Base-by-base conservation (phyloP, 2,329 filamentous ascomycete genomes). In the Neofusicoccum laricinum region DNA sequence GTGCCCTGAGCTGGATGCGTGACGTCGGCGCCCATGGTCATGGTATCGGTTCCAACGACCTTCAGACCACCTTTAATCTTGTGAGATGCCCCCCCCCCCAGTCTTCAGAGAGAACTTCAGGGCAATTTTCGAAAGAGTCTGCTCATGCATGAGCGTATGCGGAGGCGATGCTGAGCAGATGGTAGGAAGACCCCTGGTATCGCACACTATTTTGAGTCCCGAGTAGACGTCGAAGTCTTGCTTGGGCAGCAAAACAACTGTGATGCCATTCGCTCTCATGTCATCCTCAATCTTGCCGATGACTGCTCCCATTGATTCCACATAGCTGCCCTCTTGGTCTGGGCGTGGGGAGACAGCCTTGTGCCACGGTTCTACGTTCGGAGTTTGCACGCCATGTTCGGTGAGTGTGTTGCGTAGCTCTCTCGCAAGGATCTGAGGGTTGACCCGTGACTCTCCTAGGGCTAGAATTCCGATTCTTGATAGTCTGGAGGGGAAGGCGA, bases 1-100 rank as follows among this genome's bases (percentile, higher is more conserved):
- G 70, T 63, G 1, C 65, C 68, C 1, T 63, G 34, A 1, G 69
- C 69, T 0, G 80, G 77, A 66, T 83, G 81, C 0, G 76, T 77
- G 0, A 81, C 75, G 65, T 83, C 81, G 0, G 75, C 76, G 0
- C 80, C 79, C 6, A 81, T 66, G 7, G 81, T 66, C 64, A 81
- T 75, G 0, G 77, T 78, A 8, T 71, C 53, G 14, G 21, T n/a
- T 0, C 1, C 21, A 11, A 45, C 38, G 34, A 6, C 4, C n/a
- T n/a, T n/a, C 11, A 58, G 32, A 21, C 17, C 43, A 15, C 43
- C 19, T 3, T 32, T 14, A 15, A 51, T 40, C 19, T 55, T 25
- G 49, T 63, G 34, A 30, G 46, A 34, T 55, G n/a, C n/a, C n/a
- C n/a, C 46, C 10, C 11, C 48, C 53, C 6, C 43, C 32, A 10